Evolutionary conservation across 345 rosid genomes (phyloP).

Genomic region (Gossypium raimondii): DNA sequence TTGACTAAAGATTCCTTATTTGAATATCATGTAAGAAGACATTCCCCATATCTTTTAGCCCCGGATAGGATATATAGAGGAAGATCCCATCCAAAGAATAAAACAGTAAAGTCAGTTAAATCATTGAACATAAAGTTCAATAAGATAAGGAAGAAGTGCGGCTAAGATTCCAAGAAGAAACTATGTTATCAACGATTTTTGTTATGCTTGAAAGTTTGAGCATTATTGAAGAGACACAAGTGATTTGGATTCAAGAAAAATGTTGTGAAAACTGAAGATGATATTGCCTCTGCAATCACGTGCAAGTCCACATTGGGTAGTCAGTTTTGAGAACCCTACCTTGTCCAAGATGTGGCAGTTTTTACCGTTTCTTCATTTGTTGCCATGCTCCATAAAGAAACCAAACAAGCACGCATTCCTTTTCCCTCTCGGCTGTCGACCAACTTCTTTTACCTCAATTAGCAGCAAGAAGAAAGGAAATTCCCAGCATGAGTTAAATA

Average conservation of each 20-base stretch:
- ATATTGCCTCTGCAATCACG: not conserved
- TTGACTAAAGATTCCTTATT: not conserved
- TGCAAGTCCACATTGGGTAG: not conserved
- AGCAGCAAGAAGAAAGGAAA: no score
- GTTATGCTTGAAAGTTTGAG: not conserved
- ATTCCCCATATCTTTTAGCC: slow-evolving; percentile 27
- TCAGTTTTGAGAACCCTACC: not conserved
- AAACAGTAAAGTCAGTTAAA: slow-evolving; percentile 14
- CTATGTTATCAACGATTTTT: not conserved
- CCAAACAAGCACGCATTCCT: not conserved
- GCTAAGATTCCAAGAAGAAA: not conserved
- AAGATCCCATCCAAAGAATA: slow-evolving; percentile 26
- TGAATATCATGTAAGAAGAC: slow-evolving; percentile 30
- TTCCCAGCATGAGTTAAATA: not conserved
- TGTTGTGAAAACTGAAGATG: not conserved
- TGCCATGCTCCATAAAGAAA: not conserved
- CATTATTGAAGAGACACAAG: slow-evolving; percentile 16
- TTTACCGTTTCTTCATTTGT: not conserved
- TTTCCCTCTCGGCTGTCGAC: not conserved
- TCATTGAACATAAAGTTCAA: not conserved
- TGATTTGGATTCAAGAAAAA: slow-evolving; percentile 1
- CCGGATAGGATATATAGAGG: slow-evolving; percentile 25
- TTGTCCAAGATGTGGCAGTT: not conserved
- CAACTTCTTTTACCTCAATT: no score
- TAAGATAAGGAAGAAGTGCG: not conserved